phyloP scores from a whole-genome alignment of 371 early-diverging fungal species.

The Mortierella sp. region DNA sequence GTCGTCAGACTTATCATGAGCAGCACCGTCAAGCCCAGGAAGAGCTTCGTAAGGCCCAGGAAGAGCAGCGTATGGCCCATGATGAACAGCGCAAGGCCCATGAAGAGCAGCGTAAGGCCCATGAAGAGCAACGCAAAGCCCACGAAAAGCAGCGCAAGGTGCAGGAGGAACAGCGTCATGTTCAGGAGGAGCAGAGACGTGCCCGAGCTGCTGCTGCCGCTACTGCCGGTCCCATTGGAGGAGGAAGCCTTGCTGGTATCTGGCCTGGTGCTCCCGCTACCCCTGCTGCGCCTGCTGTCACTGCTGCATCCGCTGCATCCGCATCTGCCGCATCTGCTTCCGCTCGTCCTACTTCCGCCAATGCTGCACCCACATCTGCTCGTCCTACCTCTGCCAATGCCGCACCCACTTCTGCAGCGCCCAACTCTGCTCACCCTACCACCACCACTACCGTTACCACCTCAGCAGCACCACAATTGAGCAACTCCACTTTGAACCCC shows the following conservation, averaged over 20 bases:
- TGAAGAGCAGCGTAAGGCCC: conserved; percentile 21
- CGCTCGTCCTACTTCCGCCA: neutral
- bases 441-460: no score
- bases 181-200: conserved; percentile 15
- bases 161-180: conserved; percentile 14
- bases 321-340: neutral
- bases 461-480: neutral
- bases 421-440: no score
- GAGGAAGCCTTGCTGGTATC: conserved; percentile 37
- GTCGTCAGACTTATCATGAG: conserved; percentile 44
- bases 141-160: conserved; percentile 39
- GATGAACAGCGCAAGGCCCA: conserved; percentile 28
- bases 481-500: neutral
- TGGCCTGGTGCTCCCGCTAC: conserved; percentile 27
- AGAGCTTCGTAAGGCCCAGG: no score
- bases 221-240: conserved; percentile 21
- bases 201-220: neutral
- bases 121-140: conserved; percentile 23
- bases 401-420: neutral
- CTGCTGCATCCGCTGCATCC: conserved; percentile 4
- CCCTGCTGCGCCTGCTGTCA: neutral
- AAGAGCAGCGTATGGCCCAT: no score
- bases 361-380: neutral
- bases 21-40: conserved; percentile 19
- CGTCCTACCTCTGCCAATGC: no score